Conservation (phyloP, 345 rosid genomes). For the Ailanthus altissimus region DNA sequence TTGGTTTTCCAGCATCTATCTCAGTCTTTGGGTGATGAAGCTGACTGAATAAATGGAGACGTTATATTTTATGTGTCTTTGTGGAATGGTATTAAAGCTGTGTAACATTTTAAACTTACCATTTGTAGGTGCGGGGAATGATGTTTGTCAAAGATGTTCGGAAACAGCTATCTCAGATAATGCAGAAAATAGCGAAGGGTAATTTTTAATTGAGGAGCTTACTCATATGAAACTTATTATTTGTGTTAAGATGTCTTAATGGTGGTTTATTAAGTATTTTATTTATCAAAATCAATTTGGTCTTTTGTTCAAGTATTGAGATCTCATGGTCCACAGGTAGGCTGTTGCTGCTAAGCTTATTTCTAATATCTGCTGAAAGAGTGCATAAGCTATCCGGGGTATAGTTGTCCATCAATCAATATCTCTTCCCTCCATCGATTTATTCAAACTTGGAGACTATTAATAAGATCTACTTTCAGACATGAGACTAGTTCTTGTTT, state of each 20-base stretch:
- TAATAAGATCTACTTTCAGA: background rate
- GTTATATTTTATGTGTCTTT: slow-evolving; percentile 3
- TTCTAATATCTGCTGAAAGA: background rate
- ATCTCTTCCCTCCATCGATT: background rate
- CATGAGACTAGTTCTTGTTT: background rate
- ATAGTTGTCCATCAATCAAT: background rate
- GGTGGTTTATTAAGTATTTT: background rate
- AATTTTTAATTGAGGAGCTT: slow-evolving; percentile 18
- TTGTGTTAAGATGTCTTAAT: background rate
- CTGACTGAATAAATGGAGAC: background rate
- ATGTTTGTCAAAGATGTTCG: slow-evolving; percentile 85
- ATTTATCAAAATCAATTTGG: background rate
- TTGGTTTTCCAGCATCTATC: background rate
- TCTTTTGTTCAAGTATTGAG: background rate
- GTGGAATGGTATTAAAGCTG: slow-evolving; percentile 9
- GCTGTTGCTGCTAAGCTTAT: background rate
- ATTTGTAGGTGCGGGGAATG: slow-evolving; percentile 88
- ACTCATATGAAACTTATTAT: slow-evolving; percentile 2
- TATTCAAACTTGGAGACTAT: background rate
- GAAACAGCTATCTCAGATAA: slow-evolving; percentile 82
- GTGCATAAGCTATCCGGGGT: background rate
- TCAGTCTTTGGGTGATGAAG: slow-evolving; percentile 6
- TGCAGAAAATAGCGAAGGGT: slow-evolving; percentile 84
- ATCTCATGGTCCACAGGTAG: background rate
- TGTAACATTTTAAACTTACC: slow-evolving; percentile 2